Evolutionary conservation across 116 monocot species (phyloP), one percentile per base, ranked within the genome.

Genomic region (Thalassia testudinum): DNA sequence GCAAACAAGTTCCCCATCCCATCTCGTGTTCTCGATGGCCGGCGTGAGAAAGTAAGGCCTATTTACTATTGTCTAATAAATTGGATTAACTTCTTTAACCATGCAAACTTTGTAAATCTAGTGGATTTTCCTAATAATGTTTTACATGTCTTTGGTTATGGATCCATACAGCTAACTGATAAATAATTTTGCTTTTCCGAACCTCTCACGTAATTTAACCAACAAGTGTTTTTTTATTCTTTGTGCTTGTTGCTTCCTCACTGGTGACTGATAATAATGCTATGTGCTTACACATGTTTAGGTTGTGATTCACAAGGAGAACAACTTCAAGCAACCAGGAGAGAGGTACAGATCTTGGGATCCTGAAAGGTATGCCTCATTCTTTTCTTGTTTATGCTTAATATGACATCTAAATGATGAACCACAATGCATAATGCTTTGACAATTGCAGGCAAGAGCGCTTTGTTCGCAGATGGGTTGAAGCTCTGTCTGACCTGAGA

Each of bases 261-360:
- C 3, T 34, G 30, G 30, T 34, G 30, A 34, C n/a, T n/a, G n/a
- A n/a, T n/a, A n/a, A n/a, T n/a, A n/a, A n/a, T n/a, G n/a, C n/a
- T 34, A 10, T 34, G 30, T 3, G 30, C 10, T 34, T 34, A 34
- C 30, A 34, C 10, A 5, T 34, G 30, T 34, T 34, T 10, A 34
- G 30, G 30, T 34, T 34, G 30, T 34, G 30, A 91, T 91, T 50
- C 15, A 30, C 0, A 91, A 91, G 68, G 77, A 85, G 63, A 85
- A 85, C 63, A 77, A 85, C 53, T 91, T 85, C 66, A 85, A 91
- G 82, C 85, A 91, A 66, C 86, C 91, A 47, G 91, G 91, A 66
- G 91, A 82, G 70, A 76, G 91, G 56, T 91, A 86, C 71, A 71
- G 91, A 34, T 79, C 86, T 1, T 76, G 68, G 61, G 75, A 58